Evolutionary conservation across 352 stramenopile species (phyloP), one percentile per base, ranked within the genome.

Genomic region (Phytopythium ostracodes): DNA sequence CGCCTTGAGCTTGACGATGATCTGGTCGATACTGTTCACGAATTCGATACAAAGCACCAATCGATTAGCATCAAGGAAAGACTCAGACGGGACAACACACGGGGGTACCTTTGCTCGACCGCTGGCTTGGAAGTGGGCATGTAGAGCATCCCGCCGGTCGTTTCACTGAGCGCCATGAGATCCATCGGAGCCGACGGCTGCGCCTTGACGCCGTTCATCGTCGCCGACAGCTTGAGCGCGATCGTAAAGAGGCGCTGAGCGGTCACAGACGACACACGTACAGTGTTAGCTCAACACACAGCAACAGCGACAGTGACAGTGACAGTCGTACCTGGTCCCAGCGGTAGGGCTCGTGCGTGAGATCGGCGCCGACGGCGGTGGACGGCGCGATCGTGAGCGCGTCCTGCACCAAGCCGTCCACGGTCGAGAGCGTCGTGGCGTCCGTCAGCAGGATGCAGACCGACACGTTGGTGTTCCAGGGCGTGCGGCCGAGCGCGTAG

Each of bases 391-490:
- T 88, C 4, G 75, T 78, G 8, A 96, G 80, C 38, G 87, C 66
- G 62, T 92, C 79, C 63, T 94, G 84, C 18, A 90, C 56, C 29
- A 93, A 70, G 2, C 87, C 87, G 51, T 95, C 84, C 14, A 75
- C 47, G 29, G 62, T 78, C 15, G 84, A 90, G 18, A 93, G 68
- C 42, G 67, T 73, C 4, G 84, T 91, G n/a, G 86, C 86, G 66
- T 95, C 87, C 60, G 87, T 94, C 49, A 96, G 67, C 27, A 94
- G 63, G 24, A 96, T 77, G 59, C 86, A 92, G 1, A 94, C 80
- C 0, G 78, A 86, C 27, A 94, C 77, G 59, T 96, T 93, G 4
- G 87, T 93, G 63, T 93, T 96, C 81, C 83, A 94, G 0, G 87
- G 81, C 35, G 80, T 73, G 35, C 87, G 74, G 4, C 87, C 87